Base-by-base conservation (phyloP, 2,329 filamentous ascomycete genomes). In the Alternaria gansuensis region DNA sequence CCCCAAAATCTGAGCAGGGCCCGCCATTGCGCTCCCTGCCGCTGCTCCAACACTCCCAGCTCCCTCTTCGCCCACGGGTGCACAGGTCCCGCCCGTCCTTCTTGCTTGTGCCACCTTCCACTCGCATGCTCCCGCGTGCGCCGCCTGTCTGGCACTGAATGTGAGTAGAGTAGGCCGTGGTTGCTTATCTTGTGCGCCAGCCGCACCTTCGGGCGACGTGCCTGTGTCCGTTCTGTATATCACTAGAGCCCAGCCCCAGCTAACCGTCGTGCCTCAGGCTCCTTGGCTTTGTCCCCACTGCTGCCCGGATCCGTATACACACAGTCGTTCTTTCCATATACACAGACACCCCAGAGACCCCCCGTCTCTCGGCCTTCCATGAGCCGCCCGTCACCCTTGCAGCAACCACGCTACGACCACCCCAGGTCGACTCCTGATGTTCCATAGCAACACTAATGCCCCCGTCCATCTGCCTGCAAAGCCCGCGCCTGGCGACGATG, bases 381-480 rank as follows among this genome's bases (percentile, higher is more conserved):
- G 75, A 71, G 70, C 71, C 67, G 54, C 58, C 62, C 60, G 62
- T 62, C 60, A 54, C 51, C 55, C 59, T 26, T 41, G 46, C 67
- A 67, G 62, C 65, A 68, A 59, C 62, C 62, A 62, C 62, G 62
- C 64, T 45, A 70, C 65, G 67, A 72, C 68, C 69, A 54, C 56
- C 46, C 46, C 50, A 62, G 72, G 74, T 72, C 70, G 66, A 67
- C 66, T 68, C 66, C 70, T 70, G 62, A 77, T 77, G 75, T 77
- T 75, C 73, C 71, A 70, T 73, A 76, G 65, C 66, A 75, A 66
- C 54, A 64, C 64, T 33, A 70, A 74, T 50, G 56, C 65, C 48
- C 66, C 69, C 31, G 67, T 70, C 63, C 66, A 71, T 64, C 68
- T 69, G 61, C 65, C 73, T 62, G 72, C 67, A 58, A 75, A 69